Evolutionary conservation across 371 early-diverging fungal genomes (phyloP).

Genomic region (Mortierella sp.): DNA sequence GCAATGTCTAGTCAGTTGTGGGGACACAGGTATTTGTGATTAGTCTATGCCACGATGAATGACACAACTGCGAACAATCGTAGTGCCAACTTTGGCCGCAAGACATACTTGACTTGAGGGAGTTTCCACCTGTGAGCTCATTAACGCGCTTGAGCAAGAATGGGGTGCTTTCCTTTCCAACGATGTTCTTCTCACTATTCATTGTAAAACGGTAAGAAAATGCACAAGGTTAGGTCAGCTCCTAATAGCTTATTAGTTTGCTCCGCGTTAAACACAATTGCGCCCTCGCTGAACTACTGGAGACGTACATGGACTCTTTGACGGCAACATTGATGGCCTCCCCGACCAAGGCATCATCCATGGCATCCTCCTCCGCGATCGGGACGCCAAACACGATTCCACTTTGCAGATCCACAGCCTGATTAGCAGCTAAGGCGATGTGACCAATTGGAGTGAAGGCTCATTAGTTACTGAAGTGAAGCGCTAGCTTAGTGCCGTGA

Average conservation of each 20-base stretch:
- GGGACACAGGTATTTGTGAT: too few relatives aligned
- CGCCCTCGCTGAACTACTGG: too few relatives aligned
- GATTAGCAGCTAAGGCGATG: conserved; percentile 69
- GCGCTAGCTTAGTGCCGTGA: background rate
- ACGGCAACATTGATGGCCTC: conserved; percentile 79
- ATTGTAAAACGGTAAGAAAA: background rate
- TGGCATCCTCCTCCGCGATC: conserved; percentile 81
- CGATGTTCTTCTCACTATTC: conserved; percentile 65
- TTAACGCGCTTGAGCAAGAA: conserved; percentile 87
- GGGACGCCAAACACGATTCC: conserved; percentile 94
- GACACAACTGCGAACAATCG: too few relatives aligned
- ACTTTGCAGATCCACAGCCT: conserved; percentile 72
- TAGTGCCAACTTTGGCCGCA: too few relatives aligned
- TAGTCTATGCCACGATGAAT: too few relatives aligned
- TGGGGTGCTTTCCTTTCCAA: conserved; percentile 93
- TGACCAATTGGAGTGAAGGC: background rate
- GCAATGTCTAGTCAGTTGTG: conserved; percentile 91
- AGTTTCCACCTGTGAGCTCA: conserved; percentile 84
- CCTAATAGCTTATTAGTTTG: background rate
- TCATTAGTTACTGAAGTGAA: background rate
- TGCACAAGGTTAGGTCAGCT: background rate
- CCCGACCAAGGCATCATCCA: conserved; percentile 73
- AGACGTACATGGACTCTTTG: conserved; percentile 69
- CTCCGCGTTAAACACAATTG: background rate
- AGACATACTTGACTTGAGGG: conserved; percentile 80